phyloP scores from a whole-genome alignment of 441 rosid species.

The Kokia cookei region DNA sequence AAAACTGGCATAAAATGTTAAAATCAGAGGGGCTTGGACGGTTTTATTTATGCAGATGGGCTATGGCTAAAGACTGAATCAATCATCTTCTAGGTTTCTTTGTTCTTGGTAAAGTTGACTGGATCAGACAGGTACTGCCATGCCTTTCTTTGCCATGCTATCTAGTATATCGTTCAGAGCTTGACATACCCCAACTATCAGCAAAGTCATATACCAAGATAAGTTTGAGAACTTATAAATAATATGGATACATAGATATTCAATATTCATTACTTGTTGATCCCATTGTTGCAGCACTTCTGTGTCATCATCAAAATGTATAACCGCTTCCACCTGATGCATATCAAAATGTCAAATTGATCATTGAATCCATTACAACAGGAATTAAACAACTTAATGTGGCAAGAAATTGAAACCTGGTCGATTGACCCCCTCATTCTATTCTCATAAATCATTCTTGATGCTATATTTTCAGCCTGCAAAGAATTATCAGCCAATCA shows the following conservation, averaged over 20 bases:
- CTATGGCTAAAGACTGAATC: background rate
- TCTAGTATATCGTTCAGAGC: constrained; percentile 89
- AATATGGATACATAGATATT: background rate
- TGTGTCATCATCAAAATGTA: constrained; percentile 96
- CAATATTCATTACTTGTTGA: constrained; percentile 64
- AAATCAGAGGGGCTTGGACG: background rate
- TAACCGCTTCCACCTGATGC: constrained; percentile 87
- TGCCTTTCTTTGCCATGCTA: constrained; percentile 90
- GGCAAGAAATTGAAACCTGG: constrained; percentile 51
- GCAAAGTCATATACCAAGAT: constrained; percentile 13
- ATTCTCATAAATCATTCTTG: constrained; percentile 94
- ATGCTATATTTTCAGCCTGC: constrained; percentile 99
- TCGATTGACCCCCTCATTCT: constrained; percentile 99
- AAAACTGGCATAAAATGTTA: background rate
- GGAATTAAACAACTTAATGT: background rate
- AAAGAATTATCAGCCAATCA: constrained; percentile 2
- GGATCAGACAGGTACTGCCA: constrained; percentile 71
- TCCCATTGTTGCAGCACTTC: constrained; percentile 99
- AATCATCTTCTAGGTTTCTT: background rate
- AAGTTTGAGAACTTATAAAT: background rate
- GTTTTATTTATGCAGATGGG: background rate
- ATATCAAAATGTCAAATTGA: background rate
- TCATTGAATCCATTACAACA: background rate
- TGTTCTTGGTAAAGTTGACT: background rate
- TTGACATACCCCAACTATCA: constrained; percentile 95